Percentiles rank a stretch among this genome's conserved stretches.
These are phyloP conservation scores for Trichoderma sp. DNA, from an alignment of 2,329 filamentous ascomycete species.

Conservation along the genomic window DNA sequence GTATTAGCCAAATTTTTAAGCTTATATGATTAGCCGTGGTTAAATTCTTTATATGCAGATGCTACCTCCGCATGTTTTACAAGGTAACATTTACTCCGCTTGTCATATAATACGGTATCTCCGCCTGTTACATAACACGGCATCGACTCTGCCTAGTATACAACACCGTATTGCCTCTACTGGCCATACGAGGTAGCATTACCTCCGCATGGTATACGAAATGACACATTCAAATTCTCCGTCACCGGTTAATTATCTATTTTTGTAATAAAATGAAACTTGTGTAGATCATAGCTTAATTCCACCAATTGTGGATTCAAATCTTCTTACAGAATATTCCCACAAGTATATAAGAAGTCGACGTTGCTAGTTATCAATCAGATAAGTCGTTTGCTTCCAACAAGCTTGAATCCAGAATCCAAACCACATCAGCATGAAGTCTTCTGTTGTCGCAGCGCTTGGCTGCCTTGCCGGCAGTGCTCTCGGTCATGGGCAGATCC, in stretches of 20 bases:
- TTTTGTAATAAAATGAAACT: background rate
- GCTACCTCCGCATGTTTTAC: background rate
- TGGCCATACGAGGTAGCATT: background rate
- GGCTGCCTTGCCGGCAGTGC: slow-evolving; percentile 5
- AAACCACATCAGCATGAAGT: background rate
- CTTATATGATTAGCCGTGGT: background rate
- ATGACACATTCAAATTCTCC: background rate
- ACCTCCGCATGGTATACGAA: background rate
- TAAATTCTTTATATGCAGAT: background rate
- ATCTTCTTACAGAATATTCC: background rate
- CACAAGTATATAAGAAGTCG: background rate
- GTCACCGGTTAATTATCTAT: background rate
- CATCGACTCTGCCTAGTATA: background rate
- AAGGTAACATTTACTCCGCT: background rate
- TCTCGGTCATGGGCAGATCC: slow-evolving; percentile 8
- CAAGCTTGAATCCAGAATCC: background rate
- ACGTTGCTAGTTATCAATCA: background rate
- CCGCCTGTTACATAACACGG: background rate
- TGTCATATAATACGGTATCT: background rate
- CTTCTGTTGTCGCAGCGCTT: background rate
- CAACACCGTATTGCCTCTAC: background rate
- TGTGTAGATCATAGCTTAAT: background rate
- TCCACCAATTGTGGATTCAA: background rate
- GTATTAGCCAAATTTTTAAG: slow-evolving; percentile 11
- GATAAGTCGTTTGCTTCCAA: background rate